Evolutionary conservation across 2,329 filamentous ascomycete genomes (phyloP).

Genomic region (Aspergillus sclerotialis): DNA sequence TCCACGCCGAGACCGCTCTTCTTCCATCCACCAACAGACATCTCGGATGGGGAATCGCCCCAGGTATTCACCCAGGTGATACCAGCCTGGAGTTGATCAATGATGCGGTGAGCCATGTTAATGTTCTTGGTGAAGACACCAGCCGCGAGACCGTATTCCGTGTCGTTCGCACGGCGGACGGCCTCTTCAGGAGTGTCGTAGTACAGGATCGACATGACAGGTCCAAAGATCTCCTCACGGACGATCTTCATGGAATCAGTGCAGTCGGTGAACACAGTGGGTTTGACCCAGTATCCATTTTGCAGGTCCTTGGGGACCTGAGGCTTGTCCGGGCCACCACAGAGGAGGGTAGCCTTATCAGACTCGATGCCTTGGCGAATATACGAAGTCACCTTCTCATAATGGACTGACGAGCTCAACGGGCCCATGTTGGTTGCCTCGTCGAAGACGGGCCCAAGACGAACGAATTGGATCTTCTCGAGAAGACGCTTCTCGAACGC

Average conservation of each 20-base stretch:
- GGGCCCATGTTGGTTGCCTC: constrained; percentile 74
- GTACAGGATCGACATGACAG: constrained; percentile 72
- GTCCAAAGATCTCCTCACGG: constrained; percentile 80
- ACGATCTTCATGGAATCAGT: constrained; percentile 74
- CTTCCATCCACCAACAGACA: constrained; percentile 91
- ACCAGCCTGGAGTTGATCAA: constrained; percentile 67
- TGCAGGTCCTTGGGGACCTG: constrained; percentile 44
- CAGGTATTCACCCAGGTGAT: constrained; percentile 93
- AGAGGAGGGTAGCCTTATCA: constrained; percentile 68
- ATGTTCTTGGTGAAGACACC: constrained; percentile 76
- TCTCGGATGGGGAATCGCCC: constrained; percentile 88
- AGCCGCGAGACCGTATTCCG: constrained; percentile 70
- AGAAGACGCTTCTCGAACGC: constrained; percentile 63
- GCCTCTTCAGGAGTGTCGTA: constrained; percentile 67
- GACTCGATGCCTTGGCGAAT: constrained; percentile 66
- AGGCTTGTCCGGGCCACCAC: constrained; percentile 60
- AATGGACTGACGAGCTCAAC: constrained; percentile 66
- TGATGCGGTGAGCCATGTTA: constrained; percentile 63
- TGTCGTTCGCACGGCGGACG: constrained; percentile 66
- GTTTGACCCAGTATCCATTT: constrained; percentile 74
- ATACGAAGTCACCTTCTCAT: constrained; percentile 70
- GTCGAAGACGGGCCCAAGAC: constrained; percentile 67
- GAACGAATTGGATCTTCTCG: constrained; percentile 62
- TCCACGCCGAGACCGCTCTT: constrained; percentile 80
- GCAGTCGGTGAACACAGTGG: constrained; percentile 82